A percentile compares a stretch with the other conserved stretches of the same genome.
Conservation (phyloP, 345 rosid species). For the Gossypium turneri region DNA sequence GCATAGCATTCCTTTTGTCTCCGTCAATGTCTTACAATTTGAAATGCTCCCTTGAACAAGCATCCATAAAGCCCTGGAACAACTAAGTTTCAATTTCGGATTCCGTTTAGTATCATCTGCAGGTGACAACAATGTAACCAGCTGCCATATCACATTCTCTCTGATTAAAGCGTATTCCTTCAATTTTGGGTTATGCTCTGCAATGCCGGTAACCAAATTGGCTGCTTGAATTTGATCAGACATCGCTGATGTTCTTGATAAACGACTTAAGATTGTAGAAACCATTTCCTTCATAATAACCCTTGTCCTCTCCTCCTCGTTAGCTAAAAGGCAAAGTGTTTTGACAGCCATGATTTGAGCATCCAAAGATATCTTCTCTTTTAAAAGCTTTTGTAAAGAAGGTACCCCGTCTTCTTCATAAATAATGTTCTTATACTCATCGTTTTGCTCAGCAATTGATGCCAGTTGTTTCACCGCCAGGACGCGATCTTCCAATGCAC, state of each 20-base stretch:
- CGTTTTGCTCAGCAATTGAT: constrained; percentile 55
- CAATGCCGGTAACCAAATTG: constrained; percentile 66
- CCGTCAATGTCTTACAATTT: constrained; percentile 56
- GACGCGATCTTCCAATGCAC: constrained; percentile 36
- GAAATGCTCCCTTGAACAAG: constrained; percentile 56
- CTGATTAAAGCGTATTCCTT: constrained; percentile 66
- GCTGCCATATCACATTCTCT: constrained; percentile 64
- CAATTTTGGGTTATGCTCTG: constrained; percentile 42
- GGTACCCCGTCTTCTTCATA: constrained; percentile 77
- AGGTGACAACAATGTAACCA: constrained; percentile 58
- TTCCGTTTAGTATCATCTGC: constrained; percentile 36
- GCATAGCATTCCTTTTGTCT: constrained; percentile 83
- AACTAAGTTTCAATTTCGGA: constrained; percentile 48
- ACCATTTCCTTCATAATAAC: constrained; percentile 44
- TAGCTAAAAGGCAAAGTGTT: constrained; percentile 40
- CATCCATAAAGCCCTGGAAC: constrained; percentile 80
- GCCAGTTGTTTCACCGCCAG: constrained; percentile 61
- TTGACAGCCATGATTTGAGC: constrained; percentile 56
- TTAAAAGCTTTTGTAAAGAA: constrained; percentile 54
- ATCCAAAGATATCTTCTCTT: constrained; percentile 47
- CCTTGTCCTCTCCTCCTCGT: constrained; percentile 50
- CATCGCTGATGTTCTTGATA: constrained; percentile 59
- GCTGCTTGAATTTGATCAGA: constrained; percentile 60
- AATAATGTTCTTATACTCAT: constrained; percentile 71
- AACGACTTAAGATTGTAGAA: constrained; percentile 49